Conservation (phyloP, 2,329 filamentous ascomycete genomes). For the Beauveria sp. region DNA sequence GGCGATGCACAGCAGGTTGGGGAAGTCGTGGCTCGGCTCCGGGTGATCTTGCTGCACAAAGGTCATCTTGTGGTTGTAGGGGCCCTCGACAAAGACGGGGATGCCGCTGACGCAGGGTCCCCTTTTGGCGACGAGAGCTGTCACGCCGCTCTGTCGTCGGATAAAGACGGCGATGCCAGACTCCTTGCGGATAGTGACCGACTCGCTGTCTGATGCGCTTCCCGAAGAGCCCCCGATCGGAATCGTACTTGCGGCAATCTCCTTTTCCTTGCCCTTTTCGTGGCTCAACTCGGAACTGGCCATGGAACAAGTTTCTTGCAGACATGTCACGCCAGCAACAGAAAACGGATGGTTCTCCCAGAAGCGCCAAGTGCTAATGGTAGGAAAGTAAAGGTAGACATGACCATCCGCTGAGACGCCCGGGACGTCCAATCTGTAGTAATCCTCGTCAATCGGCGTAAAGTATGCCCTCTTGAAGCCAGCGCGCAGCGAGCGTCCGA, state of each 20-base stretch:
- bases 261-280: constrained; percentile 15
- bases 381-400: constrained; percentile 24
- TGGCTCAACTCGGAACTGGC: background rate
- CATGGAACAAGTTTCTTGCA: constrained; percentile 8
- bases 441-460: constrained; percentile 21
- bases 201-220: background rate
- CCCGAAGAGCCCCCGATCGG: background rate
- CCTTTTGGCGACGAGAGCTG: constrained; percentile 16
- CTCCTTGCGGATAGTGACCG: background rate
- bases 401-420: constrained; percentile 20
- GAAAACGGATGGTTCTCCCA: constrained; percentile 29
- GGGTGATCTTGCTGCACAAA: constrained; percentile 15
- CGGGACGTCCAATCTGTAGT: constrained; percentile 22
- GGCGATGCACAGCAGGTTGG: constrained; percentile 22
- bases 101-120: constrained; percentile 13
- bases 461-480: constrained; percentile 23
- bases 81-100: constrained; percentile 22
- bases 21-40: constrained; percentile 14
- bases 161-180: constrained; percentile 23
- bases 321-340: constrained; percentile 16
- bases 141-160: constrained; percentile 19
- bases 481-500: constrained; percentile 8
- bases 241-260: background rate
- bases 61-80: constrained; percentile 20
- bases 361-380: constrained; percentile 21